phyloP scores from a whole-genome alignment of 257 asterid species.

The Solanum chmielewskii region DNA sequence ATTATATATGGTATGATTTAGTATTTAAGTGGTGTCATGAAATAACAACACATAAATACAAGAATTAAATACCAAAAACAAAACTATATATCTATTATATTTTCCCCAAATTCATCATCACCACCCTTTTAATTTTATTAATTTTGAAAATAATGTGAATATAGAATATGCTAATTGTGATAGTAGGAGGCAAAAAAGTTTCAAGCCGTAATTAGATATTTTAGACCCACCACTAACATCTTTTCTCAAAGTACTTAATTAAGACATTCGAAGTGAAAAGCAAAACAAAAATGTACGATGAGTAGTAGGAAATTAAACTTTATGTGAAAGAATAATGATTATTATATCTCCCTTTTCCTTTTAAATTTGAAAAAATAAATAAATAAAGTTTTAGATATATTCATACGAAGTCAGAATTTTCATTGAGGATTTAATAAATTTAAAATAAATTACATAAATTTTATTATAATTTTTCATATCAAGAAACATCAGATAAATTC shows the following conservation, averaged over 20 bases:
- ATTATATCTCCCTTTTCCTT: background rate
- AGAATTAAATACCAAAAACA: background rate
- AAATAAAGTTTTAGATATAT: background rate
- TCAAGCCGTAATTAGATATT: background rate
- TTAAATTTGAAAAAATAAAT: background rate
- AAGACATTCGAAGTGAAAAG: background rate
- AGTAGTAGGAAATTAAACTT: background rate
- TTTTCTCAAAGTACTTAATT: background rate
- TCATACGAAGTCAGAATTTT: background rate
- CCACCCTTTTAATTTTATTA: background rate
- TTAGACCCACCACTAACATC: background rate
- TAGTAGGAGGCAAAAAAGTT: background rate
- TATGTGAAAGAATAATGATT: background rate
- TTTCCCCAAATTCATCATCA: background rate
- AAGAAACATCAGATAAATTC: background rate
- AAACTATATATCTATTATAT: background rate
- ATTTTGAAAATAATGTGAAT: background rate
- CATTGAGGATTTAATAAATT: no score
- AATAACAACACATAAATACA: background rate
- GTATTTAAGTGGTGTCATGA: background rate
- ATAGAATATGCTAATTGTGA: background rate
- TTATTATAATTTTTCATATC: background rate
- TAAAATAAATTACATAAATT: no score
- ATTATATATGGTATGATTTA: background rate
- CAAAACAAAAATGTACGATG: background rate